Evolutionary conservation across 179 eudicot species (phyloP), one percentile per base, ranked within the genome.

Genomic region (Silene vulgaris): DNA sequence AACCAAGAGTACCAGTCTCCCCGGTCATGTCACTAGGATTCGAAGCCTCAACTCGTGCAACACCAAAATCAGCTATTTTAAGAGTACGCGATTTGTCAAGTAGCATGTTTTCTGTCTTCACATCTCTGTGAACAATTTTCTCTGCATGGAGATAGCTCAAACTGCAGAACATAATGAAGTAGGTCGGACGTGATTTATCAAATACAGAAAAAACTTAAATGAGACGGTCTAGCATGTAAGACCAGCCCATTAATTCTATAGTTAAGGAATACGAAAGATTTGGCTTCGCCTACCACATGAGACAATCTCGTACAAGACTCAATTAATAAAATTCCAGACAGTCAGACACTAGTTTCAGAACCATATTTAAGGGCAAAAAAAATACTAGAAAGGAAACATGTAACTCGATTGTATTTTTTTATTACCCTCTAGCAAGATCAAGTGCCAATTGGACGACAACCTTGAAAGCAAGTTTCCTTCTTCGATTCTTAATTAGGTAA

Each of bases 1-100:
- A 94, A 61, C 98, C 98, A 72, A 94, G 97, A 19, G 98, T 94
- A 73, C 98, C 98, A 0, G 98, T 94, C 84, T 94, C 98, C 30
- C 98, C 98, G 2, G 98, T 94, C 98, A 94, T 94, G 83, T 94
- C 98, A 76, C 89, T 85, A 54, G 98, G 98, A 80, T 94, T 94
- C 62, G 97, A 92, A 68, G 98, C 98, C 84, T 94, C 98, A 81
- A 93, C 91, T 74, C 98, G 97, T 40, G 98, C 98, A 77, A 93
- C 98, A 35, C 98, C 98, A 85, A 93, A 94, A 88, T 94, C 98
- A 54, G 98, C 98, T 61, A 94, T 92, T 79, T 94, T 94, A 14
- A 94, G 83, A 3, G 97, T 92, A 11, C 98, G 87, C 11, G 88
- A 78, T 80, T 92, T 94, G 85, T 94, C 98, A 79, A 94, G 77